Base-by-base conservation (phyloP, 2,329 filamentous ascomycete species). In the Fusarium sp. region DNA sequence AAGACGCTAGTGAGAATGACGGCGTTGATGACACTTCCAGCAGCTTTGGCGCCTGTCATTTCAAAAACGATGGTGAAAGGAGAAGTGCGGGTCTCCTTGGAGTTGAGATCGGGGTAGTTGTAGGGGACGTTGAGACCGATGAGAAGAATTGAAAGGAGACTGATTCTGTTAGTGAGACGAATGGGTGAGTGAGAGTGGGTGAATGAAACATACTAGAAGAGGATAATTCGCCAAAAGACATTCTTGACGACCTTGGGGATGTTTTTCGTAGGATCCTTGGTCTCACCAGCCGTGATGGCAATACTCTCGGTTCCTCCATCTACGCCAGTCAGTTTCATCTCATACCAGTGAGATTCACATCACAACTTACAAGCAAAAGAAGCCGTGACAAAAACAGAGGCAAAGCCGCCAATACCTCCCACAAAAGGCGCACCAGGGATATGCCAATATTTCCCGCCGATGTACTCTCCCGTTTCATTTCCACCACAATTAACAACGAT, bases 221-320 rank as follows among this genome's bases (percentile, higher is more conserved):
- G 82, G 8, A 90, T 69, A 60, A 90, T 90, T 10, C 90, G 87
- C 88, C 88, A 91, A 76, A 91, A 91, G 44, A 91, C 89, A 63
- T 92, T 91, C 73, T 89, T 89, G 51, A 92, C 88, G 6, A 91
- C 90, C 7, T 86, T 85, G 3, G 91, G 91, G 39, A 92, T 82
- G 63, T 86, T 91, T 71, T 85, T 86, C 24, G 88, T 85, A 0
- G 91, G 90, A 73, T 92, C 85, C 73, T 88, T 89, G 5, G 90
- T 92, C 79, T 92, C 90, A 48, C 90, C 90, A 2, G 90, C 90
- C 0, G 90, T 91, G 65, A 92, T 90, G 57, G 89, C 90, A 55
- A 92, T 91, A 39, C 87, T 89, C 79, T 92, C 90, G 6, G 89
- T 91, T 59, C 90, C 90, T 39, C 81, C 81, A 39, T 82, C 81